Evolutionary conservation across 2,329 filamentous ascomycete species (phyloP).

Genomic region (Botryotinia globosa): DNA sequence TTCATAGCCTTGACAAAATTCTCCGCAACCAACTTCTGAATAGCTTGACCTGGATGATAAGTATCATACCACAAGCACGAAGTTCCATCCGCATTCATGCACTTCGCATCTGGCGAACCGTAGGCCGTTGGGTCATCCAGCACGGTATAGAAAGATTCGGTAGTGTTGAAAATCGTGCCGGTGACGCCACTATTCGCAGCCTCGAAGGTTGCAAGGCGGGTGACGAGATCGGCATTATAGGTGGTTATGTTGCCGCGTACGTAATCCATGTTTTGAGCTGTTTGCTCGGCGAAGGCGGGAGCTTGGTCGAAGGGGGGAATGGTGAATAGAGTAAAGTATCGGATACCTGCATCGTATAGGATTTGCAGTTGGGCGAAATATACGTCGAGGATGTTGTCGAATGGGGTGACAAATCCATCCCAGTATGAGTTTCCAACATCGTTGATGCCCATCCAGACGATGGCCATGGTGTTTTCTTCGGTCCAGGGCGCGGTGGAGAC

Average conservation of each 20-base stretch:
- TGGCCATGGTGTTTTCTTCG: constrained; percentile 8
- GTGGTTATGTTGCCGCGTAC: constrained; percentile 8
- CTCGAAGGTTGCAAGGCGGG: not conserved
- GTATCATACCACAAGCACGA: constrained; percentile 18
- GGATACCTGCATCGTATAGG: constrained; percentile 3
- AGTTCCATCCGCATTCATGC: constrained; percentile 8
- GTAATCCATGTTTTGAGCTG: not conserved
- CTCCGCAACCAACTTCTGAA: constrained; percentile 12
- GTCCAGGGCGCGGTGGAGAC: not conserved
- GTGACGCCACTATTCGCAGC: not conserved
- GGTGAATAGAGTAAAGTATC: constrained; percentile 4
- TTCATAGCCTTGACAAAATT: constrained; percentile 11
- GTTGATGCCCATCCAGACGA: constrained; percentile 13
- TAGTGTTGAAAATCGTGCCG: constrained; percentile 5
- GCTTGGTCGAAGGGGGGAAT: constrained; percentile 17
- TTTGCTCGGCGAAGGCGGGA: not conserved
- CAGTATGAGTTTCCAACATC: constrained; percentile 14
- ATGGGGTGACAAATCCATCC: constrained; percentile 8
- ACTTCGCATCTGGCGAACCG: not conserved
- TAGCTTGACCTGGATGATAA: constrained; percentile 15
- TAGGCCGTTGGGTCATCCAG: not conserved
- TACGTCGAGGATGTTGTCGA: not conserved
- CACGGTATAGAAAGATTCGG: not conserved
- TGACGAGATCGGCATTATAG: not conserved
- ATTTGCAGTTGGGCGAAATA: not conserved